These are phyloP conservation scores for Claviceps paspali DNA, from an alignment of 2,329 filamentous ascomycete genomes.

Conservation along the genomic window DNA sequence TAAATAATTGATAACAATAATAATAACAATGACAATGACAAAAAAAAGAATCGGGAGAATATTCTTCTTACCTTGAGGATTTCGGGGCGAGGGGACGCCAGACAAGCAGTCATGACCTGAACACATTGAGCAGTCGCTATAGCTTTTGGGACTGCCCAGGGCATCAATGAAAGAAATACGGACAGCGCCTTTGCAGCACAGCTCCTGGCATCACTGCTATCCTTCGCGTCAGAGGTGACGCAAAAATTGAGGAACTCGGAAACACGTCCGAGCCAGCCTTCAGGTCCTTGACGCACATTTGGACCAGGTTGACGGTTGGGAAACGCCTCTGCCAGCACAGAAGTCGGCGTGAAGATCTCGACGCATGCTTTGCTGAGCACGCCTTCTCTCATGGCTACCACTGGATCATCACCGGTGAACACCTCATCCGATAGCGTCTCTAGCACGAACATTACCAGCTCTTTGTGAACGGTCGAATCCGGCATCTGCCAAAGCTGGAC, in stretches of 20 bases:
- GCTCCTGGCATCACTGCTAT: slow-evolving; percentile 49
- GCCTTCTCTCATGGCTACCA: slow-evolving; percentile 68
- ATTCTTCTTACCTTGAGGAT: slow-evolving; percentile 48
- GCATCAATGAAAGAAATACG: slow-evolving; percentile 62
- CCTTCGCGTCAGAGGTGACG: slow-evolving; percentile 47
- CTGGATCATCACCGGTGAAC: slow-evolving; percentile 78
- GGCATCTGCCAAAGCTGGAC: slow-evolving; percentile 66
- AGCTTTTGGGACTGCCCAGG: slow-evolving; percentile 78
- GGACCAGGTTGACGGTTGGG: slow-evolving; percentile 54
- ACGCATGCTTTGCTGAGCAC: slow-evolving; percentile 79
- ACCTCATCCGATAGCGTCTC: slow-evolving; percentile 91
- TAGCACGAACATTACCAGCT: slow-evolving; percentile 74
- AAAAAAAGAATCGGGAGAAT: too few species aligned
- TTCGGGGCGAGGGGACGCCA: slow-evolving; percentile 53
- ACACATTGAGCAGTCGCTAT: slow-evolving; percentile 58
- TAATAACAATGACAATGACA: too few species aligned
- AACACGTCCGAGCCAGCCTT: slow-evolving; percentile 77
- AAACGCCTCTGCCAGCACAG: slow-evolving; percentile 60
- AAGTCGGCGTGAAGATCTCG: slow-evolving; percentile 77
- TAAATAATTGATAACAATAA: too few species aligned
- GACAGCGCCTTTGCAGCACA: slow-evolving; percentile 65
- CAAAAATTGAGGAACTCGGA: slow-evolving; percentile 61
- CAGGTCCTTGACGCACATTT: slow-evolving; percentile 58
- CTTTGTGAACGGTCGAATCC: slow-evolving; percentile 52
- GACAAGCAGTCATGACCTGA: slow-evolving; percentile 51